Percentiles rank a stretch among this genome's conserved stretches.
Evolutionary conservation across 2,329 filamentous ascomycete species (phyloP).

Genomic region (Colletotrichum sp.): DNA sequence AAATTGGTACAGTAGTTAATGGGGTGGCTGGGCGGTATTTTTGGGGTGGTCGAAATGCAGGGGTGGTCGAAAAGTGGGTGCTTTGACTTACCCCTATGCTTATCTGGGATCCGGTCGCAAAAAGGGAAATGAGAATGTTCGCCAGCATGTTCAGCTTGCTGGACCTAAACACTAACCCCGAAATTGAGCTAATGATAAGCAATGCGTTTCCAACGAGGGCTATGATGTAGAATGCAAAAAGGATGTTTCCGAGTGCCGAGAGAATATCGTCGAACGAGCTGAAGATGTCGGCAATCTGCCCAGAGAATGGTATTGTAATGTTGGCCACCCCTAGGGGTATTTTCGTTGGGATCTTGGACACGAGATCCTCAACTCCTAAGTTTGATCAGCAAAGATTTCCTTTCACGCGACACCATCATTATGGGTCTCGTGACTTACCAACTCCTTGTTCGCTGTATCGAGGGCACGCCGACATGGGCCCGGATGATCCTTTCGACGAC

Average conservation of each 20-base stretch:
- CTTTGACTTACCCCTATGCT: not conserved
- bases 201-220: not conserved
- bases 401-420: fast-evolving
- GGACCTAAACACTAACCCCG: not conserved
- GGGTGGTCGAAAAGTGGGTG: too few species aligned
- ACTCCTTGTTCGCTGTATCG: not conserved
- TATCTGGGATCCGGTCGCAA: not conserved
- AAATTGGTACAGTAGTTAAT: too few species aligned
- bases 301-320: not conserved
- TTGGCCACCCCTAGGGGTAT: not conserved
- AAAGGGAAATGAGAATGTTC: not conserved
- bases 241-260: not conserved
- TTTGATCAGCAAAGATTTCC: fast-evolving
- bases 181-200: not conserved
- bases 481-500: not conserved
- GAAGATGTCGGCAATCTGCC: not conserved
- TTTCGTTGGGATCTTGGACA: not conserved
- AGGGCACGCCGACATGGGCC: not conserved
- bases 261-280: not conserved
- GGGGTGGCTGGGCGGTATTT: too few species aligned
- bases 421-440: not conserved
- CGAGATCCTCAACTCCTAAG: not conserved
- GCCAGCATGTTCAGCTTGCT: not conserved
- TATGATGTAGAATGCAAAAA: not conserved
- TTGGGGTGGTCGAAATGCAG: too few species aligned